Evolutionary conservation across 2,329 filamentous ascomycete genomes (phyloP).

Genomic region (Diplocarpon mali): DNA sequence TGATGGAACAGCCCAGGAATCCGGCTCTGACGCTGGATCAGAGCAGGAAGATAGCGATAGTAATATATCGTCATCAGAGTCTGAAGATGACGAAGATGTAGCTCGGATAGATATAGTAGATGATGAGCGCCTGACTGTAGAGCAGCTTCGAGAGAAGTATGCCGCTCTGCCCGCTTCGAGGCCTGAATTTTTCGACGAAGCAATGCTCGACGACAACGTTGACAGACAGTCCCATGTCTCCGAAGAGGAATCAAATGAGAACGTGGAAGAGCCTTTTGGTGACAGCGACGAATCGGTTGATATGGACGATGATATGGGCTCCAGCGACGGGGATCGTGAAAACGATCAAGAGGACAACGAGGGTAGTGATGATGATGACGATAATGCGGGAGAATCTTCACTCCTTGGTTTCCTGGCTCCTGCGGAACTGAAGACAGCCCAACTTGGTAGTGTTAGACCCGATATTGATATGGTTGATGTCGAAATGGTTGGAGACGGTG

Average conservation of each 20-base stretch:
- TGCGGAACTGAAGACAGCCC: constrained; percentile 28
- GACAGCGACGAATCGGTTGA: constrained; percentile 56
- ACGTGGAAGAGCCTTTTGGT: constrained; percentile 23
- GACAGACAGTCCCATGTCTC: neutral
- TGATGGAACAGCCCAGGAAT: constrained; percentile 21
- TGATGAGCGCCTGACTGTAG: constrained; percentile 57
- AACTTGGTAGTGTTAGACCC: constrained; percentile 13
- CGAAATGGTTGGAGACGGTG: neutral
- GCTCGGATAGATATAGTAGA: constrained; percentile 36
- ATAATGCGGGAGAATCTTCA: constrained; percentile 2
- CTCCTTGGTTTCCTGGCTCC: constrained; percentile 26
- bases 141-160: constrained; percentile 59
- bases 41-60: constrained; percentile 34
- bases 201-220: constrained; percentile 15
- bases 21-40: constrained; percentile 28
- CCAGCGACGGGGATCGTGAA: constrained; percentile 39
- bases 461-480: constrained; percentile 17
- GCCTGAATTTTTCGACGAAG: constrained; percentile 24
- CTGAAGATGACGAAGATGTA: constrained; percentile 43
- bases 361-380: constrained; percentile 30
- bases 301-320: constrained; percentile 57
- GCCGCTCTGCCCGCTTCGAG: constrained; percentile 43
- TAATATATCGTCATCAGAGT: constrained; percentile 53
- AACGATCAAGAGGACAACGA: constrained; percentile 35
- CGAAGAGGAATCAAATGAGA: constrained; percentile 12